These are phyloP conservation scores for Neurospora cerealis DNA, from an alignment of 495 filamentous ascomycete genomes.

Conservation along the genomic window DNA sequence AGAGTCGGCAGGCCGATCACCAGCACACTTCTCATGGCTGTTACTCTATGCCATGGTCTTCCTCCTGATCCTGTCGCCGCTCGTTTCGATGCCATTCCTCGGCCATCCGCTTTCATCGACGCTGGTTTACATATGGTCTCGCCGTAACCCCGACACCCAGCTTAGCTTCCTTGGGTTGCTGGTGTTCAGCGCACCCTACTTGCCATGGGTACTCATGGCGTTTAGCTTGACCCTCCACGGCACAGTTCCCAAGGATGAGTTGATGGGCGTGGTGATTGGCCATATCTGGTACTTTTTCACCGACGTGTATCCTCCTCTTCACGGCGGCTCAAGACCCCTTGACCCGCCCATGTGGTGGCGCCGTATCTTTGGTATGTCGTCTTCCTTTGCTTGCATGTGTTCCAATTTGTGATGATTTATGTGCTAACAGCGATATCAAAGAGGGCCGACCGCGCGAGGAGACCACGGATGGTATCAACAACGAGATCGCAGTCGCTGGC, in stretches of 20 bases:
- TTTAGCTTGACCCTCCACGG: constrained; percentile 82
- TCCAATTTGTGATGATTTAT: not conserved
- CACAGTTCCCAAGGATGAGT: constrained; percentile 85
- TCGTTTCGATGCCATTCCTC: constrained; percentile 82
- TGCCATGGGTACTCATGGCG: constrained; percentile 92
- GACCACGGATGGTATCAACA: constrained; percentile 37
- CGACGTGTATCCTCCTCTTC: constrained; percentile 87
- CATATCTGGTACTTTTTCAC: constrained; percentile 98
- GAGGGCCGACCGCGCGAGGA: constrained; percentile 36
- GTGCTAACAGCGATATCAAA: constrained; percentile 4
- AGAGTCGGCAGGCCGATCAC: constrained; percentile 79
- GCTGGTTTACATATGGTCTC: constrained; percentile 96
- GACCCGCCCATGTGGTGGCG: constrained; percentile 92
- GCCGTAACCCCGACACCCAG: constrained; percentile 83
- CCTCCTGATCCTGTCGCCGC: constrained; percentile 69
- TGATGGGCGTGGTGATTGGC: constrained; percentile 85
- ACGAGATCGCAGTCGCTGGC: constrained; percentile 43
- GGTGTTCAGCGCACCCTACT: constrained; percentile 85
- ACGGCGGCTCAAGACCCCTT: constrained; percentile 74
- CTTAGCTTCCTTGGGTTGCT: constrained; percentile 85
- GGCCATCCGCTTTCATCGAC: constrained; percentile 82
- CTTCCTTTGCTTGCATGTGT: not conserved
- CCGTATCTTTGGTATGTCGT: constrained; percentile 55
- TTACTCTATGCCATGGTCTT: constrained; percentile 71
- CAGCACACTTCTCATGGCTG: constrained; percentile 91